Evolutionary conservation across 2,329 filamentous ascomycete species (phyloP).

Genomic region (Septoria petroselini): DNA sequence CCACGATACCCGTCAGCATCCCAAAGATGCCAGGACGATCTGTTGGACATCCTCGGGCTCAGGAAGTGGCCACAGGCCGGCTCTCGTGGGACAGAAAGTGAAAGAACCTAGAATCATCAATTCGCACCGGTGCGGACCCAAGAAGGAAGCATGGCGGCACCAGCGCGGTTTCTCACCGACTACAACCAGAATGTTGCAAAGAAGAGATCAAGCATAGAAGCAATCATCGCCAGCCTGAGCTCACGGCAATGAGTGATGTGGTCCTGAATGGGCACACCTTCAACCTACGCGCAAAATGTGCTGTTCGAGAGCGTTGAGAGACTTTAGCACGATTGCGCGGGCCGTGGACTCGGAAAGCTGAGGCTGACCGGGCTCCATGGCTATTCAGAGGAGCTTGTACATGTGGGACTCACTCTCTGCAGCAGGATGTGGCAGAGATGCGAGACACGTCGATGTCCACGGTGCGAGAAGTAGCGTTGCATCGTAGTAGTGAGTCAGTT

Average conservation of each 20-base stretch:
- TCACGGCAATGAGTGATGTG: neutral
- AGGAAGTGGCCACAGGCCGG: slow-evolving; percentile 36
- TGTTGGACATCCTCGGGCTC: slow-evolving; percentile 4
- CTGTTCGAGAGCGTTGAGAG: too few relatives aligned
- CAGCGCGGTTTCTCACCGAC: slow-evolving; percentile 30
- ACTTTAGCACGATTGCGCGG: too few relatives aligned
- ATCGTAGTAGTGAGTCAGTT: slow-evolving; percentile 24
- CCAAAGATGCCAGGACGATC: slow-evolving; percentile 13
- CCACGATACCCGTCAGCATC: slow-evolving; percentile 13
- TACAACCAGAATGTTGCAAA: slow-evolving; percentile 10
- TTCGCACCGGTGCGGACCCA: slow-evolving; percentile 40
- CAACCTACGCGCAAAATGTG: neutral
- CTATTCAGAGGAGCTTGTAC: slow-evolving; percentile 18
- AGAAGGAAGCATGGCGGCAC: slow-evolving; percentile 38
- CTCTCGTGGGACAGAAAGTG: slow-evolving; percentile 38
- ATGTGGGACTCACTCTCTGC: slow-evolving; percentile 8
- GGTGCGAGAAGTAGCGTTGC: slow-evolving; percentile 16
- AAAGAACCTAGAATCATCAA: slow-evolving; percentile 42
- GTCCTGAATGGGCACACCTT: neutral
- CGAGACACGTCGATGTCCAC: slow-evolving; percentile 14
- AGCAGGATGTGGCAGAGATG: neutral
- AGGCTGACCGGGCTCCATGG: slow-evolving; percentile 8
- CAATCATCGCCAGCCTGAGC: slow-evolving; percentile 1
- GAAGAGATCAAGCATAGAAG: slow-evolving; percentile 16
- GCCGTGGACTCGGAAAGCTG: neutral